These are phyloP conservation scores for Hypoxylon trugodes DNA, from an alignment of 495 filamentous ascomycete species.

Conservation along the genomic window DNA sequence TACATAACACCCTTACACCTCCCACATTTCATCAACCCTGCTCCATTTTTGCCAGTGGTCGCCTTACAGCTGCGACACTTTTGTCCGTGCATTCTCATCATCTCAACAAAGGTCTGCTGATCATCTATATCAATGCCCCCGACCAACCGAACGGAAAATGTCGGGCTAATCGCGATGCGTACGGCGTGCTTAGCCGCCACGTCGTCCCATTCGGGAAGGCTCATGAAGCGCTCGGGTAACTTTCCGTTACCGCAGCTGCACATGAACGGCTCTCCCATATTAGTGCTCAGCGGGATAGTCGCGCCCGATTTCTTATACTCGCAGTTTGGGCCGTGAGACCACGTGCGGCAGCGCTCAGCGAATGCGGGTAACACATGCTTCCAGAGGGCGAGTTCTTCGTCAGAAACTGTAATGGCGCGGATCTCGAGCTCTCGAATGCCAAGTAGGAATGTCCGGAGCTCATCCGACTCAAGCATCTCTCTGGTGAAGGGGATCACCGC, in stretches of 20 bases:
- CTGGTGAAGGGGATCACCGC: slow-evolving; percentile 57
- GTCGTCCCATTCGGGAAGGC: slow-evolving; percentile 46
- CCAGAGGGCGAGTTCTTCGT: slow-evolving; percentile 60
- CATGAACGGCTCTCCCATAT: slow-evolving; percentile 40
- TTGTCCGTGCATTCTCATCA: not conserved
- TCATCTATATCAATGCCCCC: slow-evolving; percentile 45
- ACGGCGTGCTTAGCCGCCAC: slow-evolving; percentile 33
- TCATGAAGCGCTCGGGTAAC: slow-evolving; percentile 42
- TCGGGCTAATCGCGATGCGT: slow-evolving; percentile 49
- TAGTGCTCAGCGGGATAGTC: slow-evolving; percentile 40
- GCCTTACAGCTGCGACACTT: slow-evolving; percentile 44
- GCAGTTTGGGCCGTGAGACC: slow-evolving; percentile 57
- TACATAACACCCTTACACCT: slow-evolving; percentile 45
- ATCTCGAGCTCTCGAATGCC: slow-evolving; percentile 36
- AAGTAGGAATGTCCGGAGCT: slow-evolving; percentile 44
- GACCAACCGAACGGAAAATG: slow-evolving; percentile 42
- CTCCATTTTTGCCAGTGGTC: slow-evolving; percentile 25
- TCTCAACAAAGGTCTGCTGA: slow-evolving; percentile 5
- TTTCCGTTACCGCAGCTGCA: slow-evolving; percentile 49
- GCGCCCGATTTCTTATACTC: slow-evolving; percentile 52
- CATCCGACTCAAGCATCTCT: slow-evolving; percentile 26
- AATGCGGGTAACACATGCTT: slow-evolving; percentile 57
- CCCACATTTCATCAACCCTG: slow-evolving; percentile 40
- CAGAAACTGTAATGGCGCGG: slow-evolving; percentile 46
- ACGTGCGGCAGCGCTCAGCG: slow-evolving; percentile 64